These are phyloP conservation scores for Vanderwaltozyma yarrowii DNA, from an alignment of 805 yeast species.

Conservation along the genomic window DNA sequence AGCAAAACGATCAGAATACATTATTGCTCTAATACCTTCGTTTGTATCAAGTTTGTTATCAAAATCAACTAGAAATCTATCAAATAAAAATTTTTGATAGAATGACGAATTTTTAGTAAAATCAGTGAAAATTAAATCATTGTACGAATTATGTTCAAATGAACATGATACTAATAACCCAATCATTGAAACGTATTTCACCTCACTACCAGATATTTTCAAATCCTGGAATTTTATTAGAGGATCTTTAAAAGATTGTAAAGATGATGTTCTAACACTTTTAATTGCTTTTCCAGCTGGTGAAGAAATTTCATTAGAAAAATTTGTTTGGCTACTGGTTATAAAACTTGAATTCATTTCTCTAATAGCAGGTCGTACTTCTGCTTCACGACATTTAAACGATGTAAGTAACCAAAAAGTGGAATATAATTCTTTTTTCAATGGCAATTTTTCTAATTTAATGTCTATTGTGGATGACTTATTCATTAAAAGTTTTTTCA, in stretches of 20 bases:
- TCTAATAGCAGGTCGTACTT: too few relatives aligned
- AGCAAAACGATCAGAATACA: conserved; percentile 16
- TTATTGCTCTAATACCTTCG: conserved; percentile 15
- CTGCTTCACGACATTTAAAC: too few relatives aligned
- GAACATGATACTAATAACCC: conserved; percentile 15
- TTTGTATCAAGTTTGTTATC: conserved; percentile 9
- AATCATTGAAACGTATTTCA: conserved; percentile 10
- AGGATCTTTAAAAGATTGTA: conserved; percentile 6
- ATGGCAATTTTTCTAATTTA: not conserved
- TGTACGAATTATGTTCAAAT: conserved; percentile 7
- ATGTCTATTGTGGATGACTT: not conserved
- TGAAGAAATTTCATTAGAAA: too few relatives aligned
- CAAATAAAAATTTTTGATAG: conserved; percentile 17
- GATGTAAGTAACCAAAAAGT: too few relatives aligned
- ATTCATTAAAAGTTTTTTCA: not conserved
- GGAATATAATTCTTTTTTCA: too few relatives aligned
- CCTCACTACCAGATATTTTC: conserved; percentile 3
- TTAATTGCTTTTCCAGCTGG: not conserved
- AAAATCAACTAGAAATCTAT: conserved; percentile 16
- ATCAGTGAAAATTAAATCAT: conserved; percentile 20
- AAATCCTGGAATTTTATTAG: conserved; percentile 9
- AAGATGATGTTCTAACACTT: not conserved
- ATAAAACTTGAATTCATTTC: too few relatives aligned
- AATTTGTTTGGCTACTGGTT: too few relatives aligned
- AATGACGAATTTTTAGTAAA: conserved; percentile 14